Evolutionary conservation across 2,329 filamentous ascomycete species (phyloP).

Genomic region (Alternaria hordeiaustralica): DNA sequence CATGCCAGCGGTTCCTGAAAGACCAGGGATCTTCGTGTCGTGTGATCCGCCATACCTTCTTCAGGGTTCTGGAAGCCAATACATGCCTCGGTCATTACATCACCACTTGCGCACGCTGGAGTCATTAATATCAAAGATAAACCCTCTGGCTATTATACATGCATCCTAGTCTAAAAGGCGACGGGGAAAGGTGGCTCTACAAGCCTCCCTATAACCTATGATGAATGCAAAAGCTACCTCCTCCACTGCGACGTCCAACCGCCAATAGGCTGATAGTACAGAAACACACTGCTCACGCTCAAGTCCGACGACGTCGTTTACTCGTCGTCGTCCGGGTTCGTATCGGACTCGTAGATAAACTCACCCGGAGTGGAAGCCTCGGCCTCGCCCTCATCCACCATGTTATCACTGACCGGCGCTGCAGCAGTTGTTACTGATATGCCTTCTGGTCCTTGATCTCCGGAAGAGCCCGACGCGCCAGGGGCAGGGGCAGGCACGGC

Average conservation of each 20-base stretch:
- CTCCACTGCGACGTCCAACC: constrained; percentile 6
- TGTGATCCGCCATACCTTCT: constrained; percentile 1
- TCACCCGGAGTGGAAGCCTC: constrained; percentile 74
- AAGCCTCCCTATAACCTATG: constrained; percentile 30
- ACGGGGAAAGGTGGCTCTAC: constrained; percentile 35
- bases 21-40: constrained; percentile 1
- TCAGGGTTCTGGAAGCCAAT: not conserved
- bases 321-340: constrained; percentile 55
- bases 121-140: constrained; percentile 17
- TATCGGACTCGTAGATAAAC: constrained; percentile 81
- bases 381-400: constrained; percentile 83
- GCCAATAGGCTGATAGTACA: constrained; percentile 37
- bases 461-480: constrained; percentile 49
- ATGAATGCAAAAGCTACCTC: constrained; percentile 30
- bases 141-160: constrained; percentile 37
- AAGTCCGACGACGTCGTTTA: constrained; percentile 15
- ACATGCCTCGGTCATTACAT: not conserved
- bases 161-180: constrained; percentile 30
- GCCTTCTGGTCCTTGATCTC: constrained; percentile 48
- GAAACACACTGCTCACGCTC: constrained; percentile 15
- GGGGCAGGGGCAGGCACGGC: constrained; percentile 56
- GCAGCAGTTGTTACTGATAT: constrained; percentile 75
- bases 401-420: constrained; percentile 65
- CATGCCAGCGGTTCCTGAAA: not conserved
- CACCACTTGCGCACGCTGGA: not conserved